Conservation (phyloP, 805 yeast species). For the Torulaspora quercuum region DNA sequence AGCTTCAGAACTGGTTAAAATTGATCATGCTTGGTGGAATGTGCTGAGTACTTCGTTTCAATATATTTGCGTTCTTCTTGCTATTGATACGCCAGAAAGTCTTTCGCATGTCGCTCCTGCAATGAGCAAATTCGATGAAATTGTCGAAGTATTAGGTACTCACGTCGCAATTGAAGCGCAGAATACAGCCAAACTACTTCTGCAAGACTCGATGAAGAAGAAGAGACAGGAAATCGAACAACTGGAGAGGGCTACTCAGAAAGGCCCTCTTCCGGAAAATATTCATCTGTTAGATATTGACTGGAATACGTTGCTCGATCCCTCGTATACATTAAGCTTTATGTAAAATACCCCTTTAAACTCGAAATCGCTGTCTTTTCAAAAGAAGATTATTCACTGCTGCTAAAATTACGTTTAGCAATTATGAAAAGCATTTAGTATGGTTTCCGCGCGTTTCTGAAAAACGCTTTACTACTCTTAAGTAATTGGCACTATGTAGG, state of each 20-base stretch:
- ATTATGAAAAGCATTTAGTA: no score
- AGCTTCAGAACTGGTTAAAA: constrained; percentile 8
- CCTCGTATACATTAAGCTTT: constrained; percentile 9
- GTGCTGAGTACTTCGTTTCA: constrained; percentile 16
- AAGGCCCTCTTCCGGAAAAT: constrained; percentile 2
- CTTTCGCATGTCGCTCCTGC: constrained; percentile 13
- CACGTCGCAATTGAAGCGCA: constrained; percentile 14
- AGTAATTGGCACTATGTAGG: no score
- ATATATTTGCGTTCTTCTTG: constrained; percentile 16
- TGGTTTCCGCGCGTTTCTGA: no score
- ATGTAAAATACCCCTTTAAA: no score
- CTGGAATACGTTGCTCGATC: constrained; percentile 16
- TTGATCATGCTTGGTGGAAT: constrained; percentile 16
- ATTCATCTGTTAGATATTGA: constrained; percentile 7
- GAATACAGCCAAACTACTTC: constrained; percentile 14
- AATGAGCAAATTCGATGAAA: constrained; percentile 7
- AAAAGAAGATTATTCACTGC: no score
- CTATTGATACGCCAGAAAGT: constrained; percentile 16
- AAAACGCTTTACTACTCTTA: no score
- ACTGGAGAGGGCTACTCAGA: constrained; percentile 10
- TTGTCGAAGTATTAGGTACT: constrained; percentile 10
- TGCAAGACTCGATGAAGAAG: constrained; percentile 15
- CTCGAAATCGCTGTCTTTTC: no score
- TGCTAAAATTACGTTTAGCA: no score
- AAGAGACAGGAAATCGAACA: constrained; percentile 11